Conservation (phyloP, 805 yeast genomes). For the Pichia pseudocactophila region DNA sequence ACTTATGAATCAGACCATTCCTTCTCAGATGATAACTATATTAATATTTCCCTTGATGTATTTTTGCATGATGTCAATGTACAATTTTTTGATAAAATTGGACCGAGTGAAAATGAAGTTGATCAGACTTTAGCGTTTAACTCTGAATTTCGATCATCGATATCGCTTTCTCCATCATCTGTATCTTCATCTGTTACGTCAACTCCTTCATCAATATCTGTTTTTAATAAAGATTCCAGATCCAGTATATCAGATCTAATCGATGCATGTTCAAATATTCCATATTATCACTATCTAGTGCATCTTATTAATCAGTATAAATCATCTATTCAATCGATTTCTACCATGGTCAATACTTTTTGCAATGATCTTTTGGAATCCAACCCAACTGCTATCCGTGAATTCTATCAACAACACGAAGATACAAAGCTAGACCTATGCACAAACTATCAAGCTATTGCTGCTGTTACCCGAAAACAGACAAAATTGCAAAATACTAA, state of each 20-base stretch:
- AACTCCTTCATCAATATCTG: conserved; percentile 5
- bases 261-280: conserved; percentile 22
- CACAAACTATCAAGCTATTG: conserved; percentile 25
- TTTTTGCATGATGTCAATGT: conserved; percentile 25
- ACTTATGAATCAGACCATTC: conserved; percentile 18
- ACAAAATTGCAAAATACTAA: conserved; percentile 24
- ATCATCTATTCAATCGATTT: conserved; percentile 20
- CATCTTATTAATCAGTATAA: conserved; percentile 25
- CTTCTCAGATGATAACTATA: conserved; percentile 21
- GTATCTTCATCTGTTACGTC: conserved; percentile 2
- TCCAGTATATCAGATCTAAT: conserved; percentile 22
- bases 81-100: conserved; percentile 25
- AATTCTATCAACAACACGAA: conserved; percentile 22
- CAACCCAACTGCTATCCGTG: conserved; percentile 26
- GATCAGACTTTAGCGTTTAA: conserved; percentile 7
- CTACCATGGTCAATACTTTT: conserved; percentile 21
- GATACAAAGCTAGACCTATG: conserved; percentile 20
- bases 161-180: conserved; percentile 2
- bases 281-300: conserved; percentile 23
- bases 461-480: conserved; percentile 23
- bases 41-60: conserved; percentile 20
- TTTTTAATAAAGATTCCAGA: conserved; percentile 7
- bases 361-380: conserved; percentile 23
- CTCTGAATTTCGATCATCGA: not conserved
- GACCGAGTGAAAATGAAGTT: conserved; percentile 23